Percentiles rank a stretch among this genome's conserved stretches.
Conservation (phyloP, 225 moss, liverwort and hornwort species). For the Physcomitrellopsis africana region DNA sequence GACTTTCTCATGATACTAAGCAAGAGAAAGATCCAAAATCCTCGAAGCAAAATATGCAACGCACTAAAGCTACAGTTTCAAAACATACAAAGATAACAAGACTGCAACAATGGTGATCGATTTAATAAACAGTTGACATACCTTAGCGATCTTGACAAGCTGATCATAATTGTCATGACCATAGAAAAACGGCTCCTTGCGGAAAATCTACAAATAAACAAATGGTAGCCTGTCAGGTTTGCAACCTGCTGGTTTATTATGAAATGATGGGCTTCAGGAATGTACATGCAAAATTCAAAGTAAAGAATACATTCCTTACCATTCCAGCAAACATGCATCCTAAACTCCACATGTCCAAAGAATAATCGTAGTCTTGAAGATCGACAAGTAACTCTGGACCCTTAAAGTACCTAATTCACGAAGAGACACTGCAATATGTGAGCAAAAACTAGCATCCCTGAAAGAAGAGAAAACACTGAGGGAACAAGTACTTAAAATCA, state of each 20-base stretch:
- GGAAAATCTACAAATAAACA: slow-evolving; percentile 45
- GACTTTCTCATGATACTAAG: not conserved
- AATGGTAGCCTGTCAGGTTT: not conserved
- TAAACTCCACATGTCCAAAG: slow-evolving; percentile 75
- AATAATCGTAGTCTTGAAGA: slow-evolving; percentile 71
- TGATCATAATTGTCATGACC: slow-evolving; percentile 73
- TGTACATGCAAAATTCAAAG: not conserved
- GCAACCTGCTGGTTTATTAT: not conserved
- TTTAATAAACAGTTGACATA: not conserved
- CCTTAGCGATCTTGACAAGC: slow-evolving; percentile 71
- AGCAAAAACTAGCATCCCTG: not conserved
- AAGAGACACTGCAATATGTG: not conserved
- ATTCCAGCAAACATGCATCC: slow-evolving; percentile 80
- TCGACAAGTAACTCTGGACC: slow-evolving; percentile 68
- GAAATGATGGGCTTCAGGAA: not conserved
- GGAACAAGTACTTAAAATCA: not conserved
- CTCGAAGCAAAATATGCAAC: not conserved
- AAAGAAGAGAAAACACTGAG: not conserved
- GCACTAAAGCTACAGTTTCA: not conserved
- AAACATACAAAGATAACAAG: not conserved
- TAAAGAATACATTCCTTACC: slow-evolving; percentile 34
- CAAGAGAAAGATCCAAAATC: not conserved
- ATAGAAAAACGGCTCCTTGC: slow-evolving; percentile 69
- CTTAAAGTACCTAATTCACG: slow-evolving; percentile 53
- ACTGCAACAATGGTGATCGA: not conserved